Base-by-base conservation (phyloP, 331 rosid genomes). In the Malus hybrid region DNA sequence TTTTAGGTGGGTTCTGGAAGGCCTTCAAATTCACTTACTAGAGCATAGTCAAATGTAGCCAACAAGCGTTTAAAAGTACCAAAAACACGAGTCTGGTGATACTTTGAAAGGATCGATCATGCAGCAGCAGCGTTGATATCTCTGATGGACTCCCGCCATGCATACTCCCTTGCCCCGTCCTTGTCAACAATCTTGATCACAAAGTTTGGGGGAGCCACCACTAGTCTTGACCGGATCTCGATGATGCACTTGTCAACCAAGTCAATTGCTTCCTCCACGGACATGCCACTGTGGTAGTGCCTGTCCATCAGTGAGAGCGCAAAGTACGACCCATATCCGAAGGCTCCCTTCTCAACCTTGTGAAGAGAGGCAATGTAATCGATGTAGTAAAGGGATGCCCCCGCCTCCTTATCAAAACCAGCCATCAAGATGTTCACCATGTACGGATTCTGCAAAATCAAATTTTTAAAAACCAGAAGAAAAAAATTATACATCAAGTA, bases 281-380 rank as follows among this genome's bases (percentile, higher is more conserved):
- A 79, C 99, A 95, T 95, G 77, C 89, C 92, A 24, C 90, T 89
- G 32, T 89, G 96, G 80, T 73, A 95, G 88, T 92, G 97, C 85
- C 99, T 88, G 82, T 95, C 97, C 99, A 95, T 90, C 85, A 89
- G 86, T 39, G 98, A 72, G 46, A 95, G 96, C 32, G 99, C 80
- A 50, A 95, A 90, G 70, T 90, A 95, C 54, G 99, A 92, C 5
- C 98, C 99, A 62, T 90, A 95, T 36, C 99, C 99, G 69, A 92
- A 95, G 70, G 99, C 98, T 52, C 97, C 99, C 86, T 89, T 95
- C 59, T 95, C 97, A 84, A 95, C 93, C 90, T 95, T 95, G 96
- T 95, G 99, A 46, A 95, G 93, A 7, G 99, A 85, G 59, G 99
- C 97, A 72, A 95, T 92, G 88, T 95, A 95, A 76, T 95, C 99